Percentiles rank a stretch among this genome's conserved stretches.
Evolutionary conservation across 768 basidiomycete species (phyloP).

Genomic region (Pluteus cervinus): DNA sequence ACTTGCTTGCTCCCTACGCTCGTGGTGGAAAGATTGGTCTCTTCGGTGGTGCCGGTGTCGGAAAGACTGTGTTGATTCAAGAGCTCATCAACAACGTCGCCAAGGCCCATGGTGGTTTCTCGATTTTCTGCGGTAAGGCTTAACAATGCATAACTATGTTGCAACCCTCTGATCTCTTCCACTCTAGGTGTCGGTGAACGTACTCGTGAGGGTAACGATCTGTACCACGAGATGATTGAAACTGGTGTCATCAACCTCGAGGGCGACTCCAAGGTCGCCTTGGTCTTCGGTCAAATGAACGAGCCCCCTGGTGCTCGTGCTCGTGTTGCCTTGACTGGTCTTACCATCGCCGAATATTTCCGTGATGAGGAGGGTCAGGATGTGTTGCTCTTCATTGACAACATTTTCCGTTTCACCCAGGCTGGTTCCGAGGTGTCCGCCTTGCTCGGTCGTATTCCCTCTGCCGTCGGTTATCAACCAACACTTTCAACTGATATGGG

Average conservation of each 20-base stretch:
- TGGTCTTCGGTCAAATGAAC: conserved; percentile 99
- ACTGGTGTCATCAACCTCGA: conserved; percentile 99
- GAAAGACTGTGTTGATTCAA: conserved; percentile 99
- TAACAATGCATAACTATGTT: neutral
- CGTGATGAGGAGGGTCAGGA: conserved; percentile 99
- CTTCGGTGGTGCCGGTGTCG: conserved; percentile 99
- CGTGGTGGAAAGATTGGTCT: conserved; percentile 99
- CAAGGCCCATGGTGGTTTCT: conserved; percentile 99
- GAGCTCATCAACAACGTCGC: conserved; percentile 99
- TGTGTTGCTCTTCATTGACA: conserved; percentile 99
- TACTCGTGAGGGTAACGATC: conserved; percentile 99
- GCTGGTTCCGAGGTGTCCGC: conserved; percentile 99
- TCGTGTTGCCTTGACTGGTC: conserved; percentile 98
- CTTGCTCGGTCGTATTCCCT: conserved; percentile 99
- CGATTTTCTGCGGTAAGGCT: conserved; percentile 88
- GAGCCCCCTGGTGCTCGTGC: conserved; percentile 99
- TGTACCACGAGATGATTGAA: conserved; percentile 99
- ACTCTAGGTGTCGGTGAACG: conserved; percentile 93
- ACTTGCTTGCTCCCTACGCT: conserved; percentile 98
- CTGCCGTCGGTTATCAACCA: conserved; percentile 99
- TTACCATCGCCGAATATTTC: conserved; percentile 99
- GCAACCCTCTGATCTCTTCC: conserved; percentile 4
- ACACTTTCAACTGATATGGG: conserved; percentile 99
- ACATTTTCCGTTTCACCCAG: conserved; percentile 99
- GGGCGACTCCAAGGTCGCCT: conserved; percentile 99